Base-by-base conservation (phyloP, 768 basidiomycete species). In the Serendipita sp. region DNA sequence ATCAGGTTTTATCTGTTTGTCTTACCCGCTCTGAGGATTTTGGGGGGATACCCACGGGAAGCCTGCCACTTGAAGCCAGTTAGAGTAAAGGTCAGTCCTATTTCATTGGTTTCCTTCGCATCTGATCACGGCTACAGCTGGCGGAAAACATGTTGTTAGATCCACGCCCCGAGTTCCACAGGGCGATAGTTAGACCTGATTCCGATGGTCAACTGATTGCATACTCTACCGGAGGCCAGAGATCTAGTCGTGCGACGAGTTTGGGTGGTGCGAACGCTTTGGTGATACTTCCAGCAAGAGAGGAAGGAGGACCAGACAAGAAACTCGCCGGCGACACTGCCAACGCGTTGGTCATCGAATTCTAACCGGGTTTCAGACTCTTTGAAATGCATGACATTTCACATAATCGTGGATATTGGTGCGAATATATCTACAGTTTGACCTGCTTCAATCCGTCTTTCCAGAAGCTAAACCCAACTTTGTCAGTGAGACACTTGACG, bases 401-500 rank as follows among this genome's bases (percentile, higher is more conserved):
- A 38, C 2, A 38, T 13, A 4, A 38, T 38, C n/a, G 14, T 38
- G 38, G 7, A 38, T 38, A 38, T 38, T 38, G 38, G 5, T 38
- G 14, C 38, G 5, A 38, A 14, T 14, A 9, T n/a, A n/a, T 48
- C 33, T 69, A 91, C 66, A 84, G 78, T 73, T 92, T 92, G 64
- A 80, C 70, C 73, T 83, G 79, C 76, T 93, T 90, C 67, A 93
- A 73, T 42, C 96, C 95, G 74, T 97, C 82, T 76, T 88, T 95
- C 94, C 94, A 97, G 80, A 94, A 89, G 33, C 86, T 93, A 74
- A 95, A 28, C 11, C 43, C 17, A 11, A 4, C 16, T 22, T 4
- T 42, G 48, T 65, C 50, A 24, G 42, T 42, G 42, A 38, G 56
- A 33, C 2, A 3, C 22, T 14, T 53, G 17, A 20, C 45, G n/a